phyloP scores from a whole-genome alignment of 2,329 filamentous ascomycete genomes.

The Cordyceps tenuipes region DNA sequence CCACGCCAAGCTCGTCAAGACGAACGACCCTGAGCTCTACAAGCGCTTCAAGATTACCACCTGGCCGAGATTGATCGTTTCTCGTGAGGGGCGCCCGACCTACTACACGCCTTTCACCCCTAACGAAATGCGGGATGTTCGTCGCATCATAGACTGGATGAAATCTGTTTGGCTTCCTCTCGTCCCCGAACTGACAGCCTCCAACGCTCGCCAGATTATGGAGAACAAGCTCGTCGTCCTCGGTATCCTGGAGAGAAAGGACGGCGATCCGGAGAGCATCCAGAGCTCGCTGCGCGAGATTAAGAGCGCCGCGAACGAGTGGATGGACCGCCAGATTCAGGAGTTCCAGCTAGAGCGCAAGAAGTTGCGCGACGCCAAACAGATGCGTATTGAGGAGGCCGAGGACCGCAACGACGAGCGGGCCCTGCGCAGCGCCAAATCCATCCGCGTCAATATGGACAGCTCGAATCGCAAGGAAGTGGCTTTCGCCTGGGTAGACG shows the following conservation, averaged over 20 bases:
- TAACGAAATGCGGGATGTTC: conserved; percentile 83
- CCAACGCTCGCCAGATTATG: conserved; percentile 93
- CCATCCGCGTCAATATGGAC: conserved; percentile 84
- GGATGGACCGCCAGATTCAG: conserved; percentile 94
- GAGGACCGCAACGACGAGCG: conserved; percentile 88
- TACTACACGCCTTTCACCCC: conserved; percentile 87
- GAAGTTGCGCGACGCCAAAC: conserved; percentile 88
- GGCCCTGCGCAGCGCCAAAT: conserved; percentile 78
- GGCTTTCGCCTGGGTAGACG: conserved; percentile 94
- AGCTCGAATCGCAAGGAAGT: conserved; percentile 82
- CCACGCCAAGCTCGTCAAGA: conserved; percentile 88
- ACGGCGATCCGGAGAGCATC: conserved; percentile 61
- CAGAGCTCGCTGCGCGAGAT: conserved; percentile 73
- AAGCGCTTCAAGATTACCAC: conserved; percentile 91
- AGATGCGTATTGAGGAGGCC: conserved; percentile 90
- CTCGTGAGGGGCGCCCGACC: conserved; percentile 77
- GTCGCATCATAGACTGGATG: conserved; percentile 81
- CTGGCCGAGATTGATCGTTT: conserved; percentile 88
- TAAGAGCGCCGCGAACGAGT: conserved; percentile 91
- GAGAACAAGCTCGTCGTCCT: conserved; percentile 90
- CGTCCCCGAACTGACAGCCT: conserved; percentile 84
- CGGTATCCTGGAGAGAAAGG: conserved; percentile 73
- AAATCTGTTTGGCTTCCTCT: conserved; percentile 92
- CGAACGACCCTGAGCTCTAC: conserved; percentile 65
- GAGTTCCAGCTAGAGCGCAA: conserved; percentile 88